Percentiles rank a stretch among this genome's conserved stretches.
Conservation (phyloP, 306 rosid species). For the Betula pendula region DNA sequence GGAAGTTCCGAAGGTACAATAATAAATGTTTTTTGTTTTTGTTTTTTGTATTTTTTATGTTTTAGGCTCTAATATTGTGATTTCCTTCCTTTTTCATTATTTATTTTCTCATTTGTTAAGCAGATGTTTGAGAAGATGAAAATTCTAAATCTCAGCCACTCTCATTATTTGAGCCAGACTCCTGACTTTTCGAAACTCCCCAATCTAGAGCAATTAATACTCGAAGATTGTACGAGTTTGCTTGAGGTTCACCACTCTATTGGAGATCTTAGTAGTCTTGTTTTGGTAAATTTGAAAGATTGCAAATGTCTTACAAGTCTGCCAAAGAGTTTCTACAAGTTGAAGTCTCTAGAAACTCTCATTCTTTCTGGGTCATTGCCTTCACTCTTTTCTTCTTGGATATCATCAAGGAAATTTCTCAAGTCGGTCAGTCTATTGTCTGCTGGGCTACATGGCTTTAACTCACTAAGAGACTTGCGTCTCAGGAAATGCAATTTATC, state of each 20-base stretch:
- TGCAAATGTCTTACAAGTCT: no score
- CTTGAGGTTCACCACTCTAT: no score
- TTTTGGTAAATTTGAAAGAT: no score
- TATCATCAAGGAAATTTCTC: slow-evolving; percentile 26
- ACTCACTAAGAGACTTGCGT: background rate
- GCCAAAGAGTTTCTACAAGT: slow-evolving; percentile 8
- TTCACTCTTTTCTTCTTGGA: slow-evolving; percentile 28
- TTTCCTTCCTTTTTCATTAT: no score
- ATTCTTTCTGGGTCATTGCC: slow-evolving; percentile 33
- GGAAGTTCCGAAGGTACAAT: slow-evolving; percentile 35
- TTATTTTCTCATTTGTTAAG: background rate
- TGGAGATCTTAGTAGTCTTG: no score
- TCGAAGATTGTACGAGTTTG: no score
- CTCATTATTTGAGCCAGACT: slow-evolving; percentile 5
- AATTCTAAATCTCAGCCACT: slow-evolving; percentile 24
- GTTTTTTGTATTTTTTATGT: background rate
- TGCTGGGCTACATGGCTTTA: slow-evolving; percentile 15
- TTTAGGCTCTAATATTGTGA: no score
- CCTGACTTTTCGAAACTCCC: slow-evolving; percentile 42
- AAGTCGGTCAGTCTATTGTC: background rate
- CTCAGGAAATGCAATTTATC: slow-evolving; percentile 6
- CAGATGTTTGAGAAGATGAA: slow-evolving; percentile 24
- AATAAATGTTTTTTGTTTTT: background rate
- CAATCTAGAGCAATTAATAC: slow-evolving; percentile 31
- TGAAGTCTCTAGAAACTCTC: slow-evolving; percentile 41